Evolutionary conservation across 805 yeast species (phyloP), one percentile per base, ranked within the genome.

Genomic region (Wickerhamiella domercqiae): DNA sequence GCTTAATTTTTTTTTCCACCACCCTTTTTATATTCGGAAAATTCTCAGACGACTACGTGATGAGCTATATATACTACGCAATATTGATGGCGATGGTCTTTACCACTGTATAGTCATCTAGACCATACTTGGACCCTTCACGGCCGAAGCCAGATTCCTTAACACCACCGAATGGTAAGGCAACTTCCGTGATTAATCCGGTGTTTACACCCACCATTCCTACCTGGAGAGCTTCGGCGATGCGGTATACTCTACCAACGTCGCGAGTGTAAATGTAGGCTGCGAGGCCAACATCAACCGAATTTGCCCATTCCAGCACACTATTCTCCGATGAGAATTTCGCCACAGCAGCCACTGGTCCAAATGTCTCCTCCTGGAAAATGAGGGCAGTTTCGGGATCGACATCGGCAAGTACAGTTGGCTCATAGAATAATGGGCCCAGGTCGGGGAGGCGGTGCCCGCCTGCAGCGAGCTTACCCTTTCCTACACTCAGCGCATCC

Each of bases 161-260:
- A 34, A 79, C 66, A 36, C 93, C 93, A 17, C 93, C 93, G 50
- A 58, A 58, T 2, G 67, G 67, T 34, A 59, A 47, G 18, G 64
- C 60, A n/a, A 57, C 50, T 46, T 62, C 87, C 14, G 81, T 71
- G 39, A 81, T 69, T 7, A 69, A 60, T 20, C 90, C 90, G 7
- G 83, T 71, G 58, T 81, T 81, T 40, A 72, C 74, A 30, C 90
- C 90, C 37, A 81, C 68, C 93, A 81, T 81, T 34, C 93, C 93
- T 21, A 67, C 72, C 46, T 81, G 73, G 37, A 81, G 62, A 19
- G 64, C 71, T 56, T 78, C 84, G 22, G 80, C 74, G 6, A 77
- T 71, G 39, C 67, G 62, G 56, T 74, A 66, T 6, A 75, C 62
- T 34, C 74, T 65, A 35, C 62, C 53, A 39, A 73, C 54, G 54